Percentiles rank a stretch among this genome's conserved stretches.
phyloP scores from a whole-genome alignment of 352 stramenopile species.

The Albugo laibachii region DNA sequence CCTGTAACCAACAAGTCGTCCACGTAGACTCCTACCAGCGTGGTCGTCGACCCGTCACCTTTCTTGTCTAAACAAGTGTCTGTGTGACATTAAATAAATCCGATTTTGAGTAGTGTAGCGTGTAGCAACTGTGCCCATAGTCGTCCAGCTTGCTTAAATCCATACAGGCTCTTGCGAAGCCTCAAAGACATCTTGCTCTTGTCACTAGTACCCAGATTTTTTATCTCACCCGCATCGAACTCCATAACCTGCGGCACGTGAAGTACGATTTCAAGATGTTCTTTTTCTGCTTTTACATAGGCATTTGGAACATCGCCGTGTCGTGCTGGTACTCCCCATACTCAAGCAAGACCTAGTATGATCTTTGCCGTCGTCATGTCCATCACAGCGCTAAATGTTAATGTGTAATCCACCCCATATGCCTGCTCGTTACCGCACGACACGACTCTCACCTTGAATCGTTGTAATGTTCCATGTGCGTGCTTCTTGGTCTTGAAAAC shows the following conservation, averaged over 20 bases:
- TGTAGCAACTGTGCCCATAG: too few relatives aligned
- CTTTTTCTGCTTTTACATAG: constrained; percentile 11
- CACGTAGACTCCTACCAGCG: too few relatives aligned
- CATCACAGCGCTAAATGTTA: constrained; percentile 13
- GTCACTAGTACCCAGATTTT: constrained; percentile 2
- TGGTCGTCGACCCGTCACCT: too few relatives aligned
- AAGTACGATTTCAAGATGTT: constrained; percentile 9
- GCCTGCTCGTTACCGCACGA: constrained; percentile 10
- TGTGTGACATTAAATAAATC: too few relatives aligned
- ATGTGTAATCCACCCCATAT: constrained; percentile 6
- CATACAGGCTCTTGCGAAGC: constrained; percentile 12
- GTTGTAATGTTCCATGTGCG: constrained; percentile 2
- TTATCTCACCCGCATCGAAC: constrained; percentile 3
- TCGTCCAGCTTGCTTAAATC: constrained; percentile 12
- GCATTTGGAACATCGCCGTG: constrained; percentile 17
- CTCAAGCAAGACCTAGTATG: constrained; percentile 3
- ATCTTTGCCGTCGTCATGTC: constrained; percentile 11
- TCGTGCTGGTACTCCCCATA: constrained; percentile 7
- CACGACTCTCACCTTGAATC: constrained; percentile 8
- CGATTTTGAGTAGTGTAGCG: too few relatives aligned
- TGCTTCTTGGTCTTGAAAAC: constrained; percentile 13
- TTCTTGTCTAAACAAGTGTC: too few relatives aligned
- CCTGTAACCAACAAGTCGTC: too few relatives aligned
- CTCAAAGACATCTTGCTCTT: constrained; percentile 3
- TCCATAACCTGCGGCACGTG: constrained; percentile 6